Evolutionary conservation across 805 yeast genomes (phyloP).

Genomic region (Babjeviella inositovora): DNA sequence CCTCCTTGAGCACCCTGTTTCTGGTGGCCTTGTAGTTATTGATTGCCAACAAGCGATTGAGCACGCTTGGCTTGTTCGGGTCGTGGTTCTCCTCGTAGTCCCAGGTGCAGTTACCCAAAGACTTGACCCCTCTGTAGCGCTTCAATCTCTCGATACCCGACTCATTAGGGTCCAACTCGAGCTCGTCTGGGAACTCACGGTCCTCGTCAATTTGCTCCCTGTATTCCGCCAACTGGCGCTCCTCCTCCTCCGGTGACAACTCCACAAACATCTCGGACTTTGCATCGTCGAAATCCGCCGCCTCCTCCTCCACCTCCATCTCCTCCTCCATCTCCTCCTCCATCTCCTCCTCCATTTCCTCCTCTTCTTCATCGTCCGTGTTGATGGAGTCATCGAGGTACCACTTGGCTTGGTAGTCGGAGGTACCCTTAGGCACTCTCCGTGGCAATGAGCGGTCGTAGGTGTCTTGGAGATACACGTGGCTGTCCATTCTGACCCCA

Average conservation of each 20-base stretch:
- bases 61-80: slow-evolving; percentile 52
- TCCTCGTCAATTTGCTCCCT: slow-evolving; percentile 67
- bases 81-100: slow-evolving; percentile 72
- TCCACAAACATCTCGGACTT: slow-evolving; percentile 51
- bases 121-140: slow-evolving; percentile 79
- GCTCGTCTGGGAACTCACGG: slow-evolving; percentile 88
- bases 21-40: slow-evolving; percentile 65
- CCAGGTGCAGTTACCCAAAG: slow-evolving; percentile 72
- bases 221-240: slow-evolving; percentile 54
- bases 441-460: slow-evolving; percentile 10
- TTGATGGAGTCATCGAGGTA: slow-evolving; percentile 35
- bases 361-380: slow-evolving; percentile 21
- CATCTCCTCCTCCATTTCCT: slow-evolving; percentile 23
- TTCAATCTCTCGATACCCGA: slow-evolving; percentile 61
- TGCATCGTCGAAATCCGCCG: slow-evolving; percentile 9
- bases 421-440: slow-evolving; percentile 52
- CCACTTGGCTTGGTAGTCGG: slow-evolving; percentile 71
- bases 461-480: slow-evolving; percentile 22
- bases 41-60: slow-evolving; percentile 62
- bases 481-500: slow-evolving; percentile 45
- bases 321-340: slow-evolving; percentile 23
- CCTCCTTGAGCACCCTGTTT: slow-evolving; percentile 49
- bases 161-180: slow-evolving; percentile 66
- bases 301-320: slow-evolving; percentile 18
- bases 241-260: slow-evolving; percentile 69